Evolutionary conservation across 805 yeast species (phyloP), one percentile per base, ranked within the genome.

Genomic region (Soucietia sequanensis): DNA sequence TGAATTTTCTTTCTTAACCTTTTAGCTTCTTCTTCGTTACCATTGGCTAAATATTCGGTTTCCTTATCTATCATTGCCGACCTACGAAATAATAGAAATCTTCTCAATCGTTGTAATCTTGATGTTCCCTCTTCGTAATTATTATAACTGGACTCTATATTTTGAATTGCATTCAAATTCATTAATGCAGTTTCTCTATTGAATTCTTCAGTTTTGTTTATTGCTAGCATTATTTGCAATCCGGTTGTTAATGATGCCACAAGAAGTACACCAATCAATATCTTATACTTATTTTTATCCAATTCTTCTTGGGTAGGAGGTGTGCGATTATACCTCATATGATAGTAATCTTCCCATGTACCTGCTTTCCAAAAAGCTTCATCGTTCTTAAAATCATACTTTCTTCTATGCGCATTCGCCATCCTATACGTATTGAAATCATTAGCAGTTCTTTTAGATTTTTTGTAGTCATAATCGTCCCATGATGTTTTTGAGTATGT

Each of bases 341-440:
- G 50, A 65, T 77, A 72, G 50, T 70, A 72, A 38, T 79, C 85
- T 42, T 78, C 83, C 84, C 84, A 78, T 0, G 75, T 74, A 1
- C 80, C 80, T 0, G 84, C 82, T 31, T 63, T 72, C 78, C 81
- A 76, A 52, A 79, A 79, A 23, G 61, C 60, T 35, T 70, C 72
- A 43, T 64, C 60, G 23, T 53, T 48, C 3, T 56, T 34, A 35
- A 60, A 66, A 23, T 47, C 37, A 41, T 62, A 60, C 28, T 52
- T 39, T 24, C 31, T 41, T n/a, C 71, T 51, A 35, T 65, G 65
- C 20, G 67, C 62, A 40, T 65, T 60, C 10, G 71, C 71, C 46
- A 49, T 47, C 16, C 70, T 44, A 39, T 48, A 65, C 1, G 62
- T 61, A n/a, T 66, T 57, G 34, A 63, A 60, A 35, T 52, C 35